phyloP scores from a whole-genome alignment of 2,329 filamentous ascomycete species.

The Dothistroma pini region DNA sequence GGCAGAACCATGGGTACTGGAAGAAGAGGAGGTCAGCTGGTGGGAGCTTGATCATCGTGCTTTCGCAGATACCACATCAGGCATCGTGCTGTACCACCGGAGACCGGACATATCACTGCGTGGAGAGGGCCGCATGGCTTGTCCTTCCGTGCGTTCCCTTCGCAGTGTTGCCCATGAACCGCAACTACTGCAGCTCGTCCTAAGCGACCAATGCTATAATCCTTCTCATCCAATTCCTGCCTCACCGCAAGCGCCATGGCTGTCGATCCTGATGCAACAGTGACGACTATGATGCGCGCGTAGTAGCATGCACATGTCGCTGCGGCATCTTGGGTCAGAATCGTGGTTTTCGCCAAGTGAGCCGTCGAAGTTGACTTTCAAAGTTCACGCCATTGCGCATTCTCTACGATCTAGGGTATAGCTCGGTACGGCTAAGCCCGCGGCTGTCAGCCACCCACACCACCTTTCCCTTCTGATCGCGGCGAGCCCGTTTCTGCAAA shows the following conservation, averaged over 20 bases:
- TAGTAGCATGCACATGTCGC: background rate
- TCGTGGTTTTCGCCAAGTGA: conserved; percentile 7
- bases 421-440: conserved; percentile 5
- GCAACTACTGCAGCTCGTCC: background rate
- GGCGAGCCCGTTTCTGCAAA: background rate
- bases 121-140: background rate
- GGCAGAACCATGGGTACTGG: background rate
- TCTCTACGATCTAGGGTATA: background rate
- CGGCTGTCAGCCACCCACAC: background rate
- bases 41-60: background rate
- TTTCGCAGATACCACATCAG: background rate
- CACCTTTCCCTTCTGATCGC: background rate
- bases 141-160: background rate
- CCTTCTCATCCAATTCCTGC: background rate
- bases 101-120: background rate
- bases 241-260: no score
- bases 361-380: conserved; percentile 20
- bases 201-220: background rate
- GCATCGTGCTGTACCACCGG: background rate
- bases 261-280: background rate
- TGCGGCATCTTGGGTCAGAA: background rate
- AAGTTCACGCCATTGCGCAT: conserved; percentile 12
- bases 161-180: no score
- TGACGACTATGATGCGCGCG: background rate
- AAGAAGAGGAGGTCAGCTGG: background rate